Evolutionary conservation across 371 early-diverging fungal species (phyloP).

Genomic region (Mucor irregularis): DNA sequence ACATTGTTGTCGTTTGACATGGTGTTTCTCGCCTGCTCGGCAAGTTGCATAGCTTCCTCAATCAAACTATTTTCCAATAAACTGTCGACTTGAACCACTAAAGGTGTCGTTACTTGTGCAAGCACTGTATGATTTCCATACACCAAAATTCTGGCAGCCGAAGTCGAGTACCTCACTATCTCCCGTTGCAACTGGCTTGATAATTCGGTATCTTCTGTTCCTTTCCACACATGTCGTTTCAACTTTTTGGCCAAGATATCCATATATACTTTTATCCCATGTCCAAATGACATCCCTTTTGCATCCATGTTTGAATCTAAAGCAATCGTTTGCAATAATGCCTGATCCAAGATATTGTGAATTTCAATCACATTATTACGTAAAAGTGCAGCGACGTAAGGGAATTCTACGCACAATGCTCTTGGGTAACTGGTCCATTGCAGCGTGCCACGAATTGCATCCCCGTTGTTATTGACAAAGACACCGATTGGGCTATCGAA

Average conservation of each 20-base stretch:
- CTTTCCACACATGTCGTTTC: conserved; percentile 38
- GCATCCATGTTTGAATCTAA: conserved; percentile 53
- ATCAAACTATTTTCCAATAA: conserved; percentile 52
- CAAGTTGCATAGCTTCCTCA: conserved; percentile 60
- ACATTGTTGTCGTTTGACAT: conserved; percentile 40
- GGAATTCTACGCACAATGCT: conserved; percentile 72
- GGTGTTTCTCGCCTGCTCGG: conserved; percentile 50
- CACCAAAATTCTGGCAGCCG: conserved; percentile 60
- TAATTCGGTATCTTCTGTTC: conserved; percentile 38
- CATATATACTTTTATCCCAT: conserved; percentile 54
- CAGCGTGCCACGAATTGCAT: conserved; percentile 77
- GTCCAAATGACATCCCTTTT: conserved; percentile 51
- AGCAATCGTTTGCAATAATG: conserved; percentile 57
- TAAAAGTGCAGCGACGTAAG: conserved; percentile 75
- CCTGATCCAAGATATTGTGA: conserved; percentile 75
- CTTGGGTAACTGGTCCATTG: conserved; percentile 76
- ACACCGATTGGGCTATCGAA: conserved; percentile 68
- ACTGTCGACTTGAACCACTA: conserved; percentile 58
- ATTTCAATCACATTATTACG: conserved; percentile 70
- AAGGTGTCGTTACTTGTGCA: conserved; percentile 64
- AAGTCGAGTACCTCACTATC: conserved; percentile 42
- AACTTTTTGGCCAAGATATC: conserved; percentile 36
- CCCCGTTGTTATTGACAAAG: conserved; percentile 69
- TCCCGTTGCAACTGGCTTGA: conserved; percentile 29
- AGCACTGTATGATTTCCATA: conserved; percentile 64